Conservation (phyloP, 495 filamentous ascomycete species). For the Tuber microsphaerosporum region DNA sequence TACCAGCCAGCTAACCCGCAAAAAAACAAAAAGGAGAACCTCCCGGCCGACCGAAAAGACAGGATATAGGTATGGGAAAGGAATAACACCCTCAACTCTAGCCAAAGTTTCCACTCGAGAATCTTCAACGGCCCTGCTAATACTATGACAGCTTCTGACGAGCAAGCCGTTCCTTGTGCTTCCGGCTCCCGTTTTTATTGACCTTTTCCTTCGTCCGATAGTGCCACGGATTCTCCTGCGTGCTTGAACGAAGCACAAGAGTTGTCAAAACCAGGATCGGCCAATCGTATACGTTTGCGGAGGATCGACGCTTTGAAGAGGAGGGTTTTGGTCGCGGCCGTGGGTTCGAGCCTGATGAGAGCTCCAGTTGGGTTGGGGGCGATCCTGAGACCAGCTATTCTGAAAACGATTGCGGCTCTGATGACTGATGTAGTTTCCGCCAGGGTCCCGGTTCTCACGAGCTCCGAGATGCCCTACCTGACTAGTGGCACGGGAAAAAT, state of each 20-base stretch:
- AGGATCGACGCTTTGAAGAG: fast-evolving
- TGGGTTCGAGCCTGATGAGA: neutral
- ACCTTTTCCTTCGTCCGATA: neutral
- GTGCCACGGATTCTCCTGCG: neutral
- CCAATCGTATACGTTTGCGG: neutral
- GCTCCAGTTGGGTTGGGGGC: neutral
- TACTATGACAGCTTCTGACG: neutral
- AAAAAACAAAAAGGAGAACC: neutral
- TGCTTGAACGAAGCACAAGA: neutral
- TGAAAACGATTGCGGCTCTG: neutral
- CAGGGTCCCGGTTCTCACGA: neutral
- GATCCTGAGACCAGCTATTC: neutral
- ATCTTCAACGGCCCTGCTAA: neutral
- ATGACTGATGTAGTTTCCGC: neutral
- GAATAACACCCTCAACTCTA: neutral
- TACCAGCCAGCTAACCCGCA: neutral
- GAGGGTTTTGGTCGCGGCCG: neutral
- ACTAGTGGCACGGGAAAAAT: neutral
- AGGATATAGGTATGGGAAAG: neutral
- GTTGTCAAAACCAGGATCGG: neutral
- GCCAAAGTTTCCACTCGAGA: neutral
- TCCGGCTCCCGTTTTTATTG: neutral
- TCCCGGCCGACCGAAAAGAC: neutral
- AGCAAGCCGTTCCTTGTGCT: neutral
- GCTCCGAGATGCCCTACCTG: neutral